Evolutionary conservation across 768 basidiomycete genomes (phyloP), one percentile per base, ranked within the genome.

Genomic region (Boletus sensibilis): DNA sequence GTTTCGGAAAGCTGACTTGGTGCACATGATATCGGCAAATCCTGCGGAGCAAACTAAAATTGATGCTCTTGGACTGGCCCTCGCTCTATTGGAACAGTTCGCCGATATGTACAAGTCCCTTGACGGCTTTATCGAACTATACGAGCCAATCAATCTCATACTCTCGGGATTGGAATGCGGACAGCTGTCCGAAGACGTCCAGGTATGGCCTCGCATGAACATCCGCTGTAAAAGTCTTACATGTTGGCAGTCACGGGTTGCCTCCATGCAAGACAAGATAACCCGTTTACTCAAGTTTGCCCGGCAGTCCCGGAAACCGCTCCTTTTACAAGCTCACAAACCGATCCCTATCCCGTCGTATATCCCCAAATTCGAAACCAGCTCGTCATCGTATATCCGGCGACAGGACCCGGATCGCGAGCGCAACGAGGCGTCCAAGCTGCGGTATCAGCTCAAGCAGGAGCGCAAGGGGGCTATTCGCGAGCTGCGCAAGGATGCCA

Each of bases 381-480:
- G 80, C 2, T 82, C 82, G 1, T 92, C 92, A 7, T 87, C 83
- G 41, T 92, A 90, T 69, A 74, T 87, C 58, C 87, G 87, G 48
- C 78, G 79, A 51, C 89, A 89, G 67, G 97, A 98, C 71, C 95
- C 96, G 10, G 94, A 99, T 71, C 85, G 85, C 57, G 94, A 96
- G 65, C 85, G 92, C 39, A 94, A 92, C 68, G 91, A 90, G 61
- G 84, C 86, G 0, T 75, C 87, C 55, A 98, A 98, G 72, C 74
- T 99, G 66, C 87, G 90, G 53, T 82, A 83, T 39, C 85, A 94
- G 68, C 88, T 94, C 78, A 95, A 95, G 76, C 88, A 98, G 75
- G 97, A 98, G 78, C 79, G 83, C 68, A 98, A 98, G 79, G 95
- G 97, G 42, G 97, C 97, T 5, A 94, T 99, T 59, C 80, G 96